Conservation (phyloP, 2,329 filamentous ascomycete genomes). For the Cryphonectria japonica region DNA sequence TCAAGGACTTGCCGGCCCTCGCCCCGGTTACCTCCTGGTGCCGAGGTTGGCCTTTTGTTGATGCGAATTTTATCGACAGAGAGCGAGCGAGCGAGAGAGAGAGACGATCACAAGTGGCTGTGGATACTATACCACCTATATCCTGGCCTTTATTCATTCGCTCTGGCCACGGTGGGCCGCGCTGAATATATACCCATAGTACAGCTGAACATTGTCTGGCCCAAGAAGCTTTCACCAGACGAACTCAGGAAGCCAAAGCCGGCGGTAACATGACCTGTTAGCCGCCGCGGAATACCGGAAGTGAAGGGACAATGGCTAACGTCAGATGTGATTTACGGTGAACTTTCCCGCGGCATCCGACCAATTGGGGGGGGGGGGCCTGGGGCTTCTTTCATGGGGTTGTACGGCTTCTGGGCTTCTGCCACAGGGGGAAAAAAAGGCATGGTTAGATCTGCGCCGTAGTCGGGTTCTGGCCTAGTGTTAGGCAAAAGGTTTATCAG, state of each 20-base stretch:
- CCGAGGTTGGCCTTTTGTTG: background rate
- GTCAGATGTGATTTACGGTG: constrained; percentile 14
- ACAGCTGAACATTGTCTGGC: background rate
- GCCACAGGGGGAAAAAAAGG: too few relatives aligned
- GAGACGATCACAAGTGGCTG: background rate
- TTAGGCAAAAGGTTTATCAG: background rate
- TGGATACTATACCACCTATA: background rate
- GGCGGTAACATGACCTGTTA: constrained; percentile 11
- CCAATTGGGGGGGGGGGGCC: background rate
- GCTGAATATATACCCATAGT: background rate
- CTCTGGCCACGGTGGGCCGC: constrained; percentile 1
- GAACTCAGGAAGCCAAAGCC: background rate
- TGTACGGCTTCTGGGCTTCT: background rate
- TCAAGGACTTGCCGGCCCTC: constrained; percentile 1
- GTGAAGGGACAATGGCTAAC: constrained; percentile 2
- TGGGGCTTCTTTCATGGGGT: background rate
- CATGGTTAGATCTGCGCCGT: constrained; percentile 2
- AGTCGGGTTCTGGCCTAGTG: constrained; percentile 7
- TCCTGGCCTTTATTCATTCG: background rate
- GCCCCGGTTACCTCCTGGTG: background rate
- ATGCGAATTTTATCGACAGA: background rate
- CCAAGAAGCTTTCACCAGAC: background rate
- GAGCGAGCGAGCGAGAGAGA: background rate
- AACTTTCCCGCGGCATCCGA: background rate
- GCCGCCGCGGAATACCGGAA: constrained; percentile 9